A percentile compares a stretch with the other conserved stretches of the same genome.
Conservation (phyloP, 345 rosid species). For the Eucalyptus regnans region DNA sequence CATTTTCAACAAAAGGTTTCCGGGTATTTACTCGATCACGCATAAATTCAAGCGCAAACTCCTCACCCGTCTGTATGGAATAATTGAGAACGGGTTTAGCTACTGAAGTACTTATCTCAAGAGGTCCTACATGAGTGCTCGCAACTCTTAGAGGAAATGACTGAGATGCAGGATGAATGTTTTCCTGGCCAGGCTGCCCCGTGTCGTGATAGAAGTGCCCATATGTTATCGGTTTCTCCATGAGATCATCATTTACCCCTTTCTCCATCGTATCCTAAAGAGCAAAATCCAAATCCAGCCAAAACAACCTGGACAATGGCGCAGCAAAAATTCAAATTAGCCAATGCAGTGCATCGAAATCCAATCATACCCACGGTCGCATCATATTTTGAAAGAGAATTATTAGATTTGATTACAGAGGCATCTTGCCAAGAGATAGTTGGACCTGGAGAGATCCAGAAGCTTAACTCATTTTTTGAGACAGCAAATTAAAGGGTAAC, state of each 20-base stretch:
- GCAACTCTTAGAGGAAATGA: slow-evolving; percentile 22
- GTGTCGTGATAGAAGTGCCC: slow-evolving; percentile 18
- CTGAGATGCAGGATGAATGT: slow-evolving; percentile 24
- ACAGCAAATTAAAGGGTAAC: background rate
- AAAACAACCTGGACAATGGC: background rate
- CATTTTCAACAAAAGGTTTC: slow-evolving; percentile 26
- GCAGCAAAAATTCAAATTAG: background rate
- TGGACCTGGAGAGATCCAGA: background rate
- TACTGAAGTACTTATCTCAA: slow-evolving; percentile 28
- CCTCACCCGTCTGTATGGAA: slow-evolving; percentile 91
- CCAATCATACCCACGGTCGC: background rate
- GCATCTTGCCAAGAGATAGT: background rate
- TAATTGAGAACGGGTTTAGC: slow-evolving; percentile 59
- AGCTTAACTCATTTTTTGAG: background rate
- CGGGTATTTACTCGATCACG: slow-evolving; percentile 56
- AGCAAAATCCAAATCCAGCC: background rate
- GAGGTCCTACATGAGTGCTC: slow-evolving; percentile 21
- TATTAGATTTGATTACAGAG: background rate
- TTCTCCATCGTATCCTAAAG: slow-evolving; percentile 3
- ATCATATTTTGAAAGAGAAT: background rate
- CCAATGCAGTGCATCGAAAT: background rate
- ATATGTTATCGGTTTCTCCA: slow-evolving; percentile 34
- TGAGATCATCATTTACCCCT: slow-evolving; percentile 3
- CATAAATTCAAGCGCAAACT: slow-evolving; percentile 85
- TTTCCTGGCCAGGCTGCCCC: slow-evolving; percentile 37